Evolutionary conservation across 768 basidiomycete species (phyloP), one percentile per base, ranked within the genome.

Genomic region (Asterophora parasitica): DNA sequence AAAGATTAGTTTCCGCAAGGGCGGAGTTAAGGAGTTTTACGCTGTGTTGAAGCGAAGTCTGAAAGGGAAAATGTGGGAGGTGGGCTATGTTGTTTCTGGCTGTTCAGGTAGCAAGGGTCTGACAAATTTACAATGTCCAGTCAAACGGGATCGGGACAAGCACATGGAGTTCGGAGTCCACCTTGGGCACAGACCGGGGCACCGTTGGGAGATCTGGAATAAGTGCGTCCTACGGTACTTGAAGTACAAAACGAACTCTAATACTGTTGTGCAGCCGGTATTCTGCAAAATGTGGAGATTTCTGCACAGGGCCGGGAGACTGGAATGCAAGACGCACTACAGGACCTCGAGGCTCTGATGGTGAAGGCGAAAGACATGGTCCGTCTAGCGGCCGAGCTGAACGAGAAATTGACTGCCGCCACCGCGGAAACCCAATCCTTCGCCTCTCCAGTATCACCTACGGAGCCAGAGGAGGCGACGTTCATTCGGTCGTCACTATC

Each of bases 301-400:
- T 79, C 82, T 7, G 79, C 82, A 1, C 77, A 83, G 56, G 76
- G 74, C 4, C 73, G 82, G 12, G 76, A 82, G 37, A 77, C 75
- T 7, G 74, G 83, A 53, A 78, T 98, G 69, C 74, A 75, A 19
- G 81, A 83, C 53, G 88, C 92, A 0, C 73, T 97, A 27, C 74
- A 82, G 54, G 96, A 98, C 59, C 76, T 98, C 28, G 92, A 97
- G 61, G 86, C 85, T 0, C 68, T 98, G 38, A 93, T 89, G 87
- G 73, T 85, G 40, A 89, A 94, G 61, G 92, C 93, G 1, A 85
- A 82, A 54, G 92, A 94, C 56, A 95, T 98, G 83, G 93, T 94
- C 48, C 79, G 79, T 26, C 75, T 97, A 17, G 93, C 95, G 2
- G 85, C 83, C 43, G 86, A 94, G 31, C 77, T 98, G 52, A 93